Evolutionary conservation across 305 asterid genomes (phyloP), one percentile per base, ranked within the genome.

Genomic region (Fraxinus xanthoxyloides): DNA sequence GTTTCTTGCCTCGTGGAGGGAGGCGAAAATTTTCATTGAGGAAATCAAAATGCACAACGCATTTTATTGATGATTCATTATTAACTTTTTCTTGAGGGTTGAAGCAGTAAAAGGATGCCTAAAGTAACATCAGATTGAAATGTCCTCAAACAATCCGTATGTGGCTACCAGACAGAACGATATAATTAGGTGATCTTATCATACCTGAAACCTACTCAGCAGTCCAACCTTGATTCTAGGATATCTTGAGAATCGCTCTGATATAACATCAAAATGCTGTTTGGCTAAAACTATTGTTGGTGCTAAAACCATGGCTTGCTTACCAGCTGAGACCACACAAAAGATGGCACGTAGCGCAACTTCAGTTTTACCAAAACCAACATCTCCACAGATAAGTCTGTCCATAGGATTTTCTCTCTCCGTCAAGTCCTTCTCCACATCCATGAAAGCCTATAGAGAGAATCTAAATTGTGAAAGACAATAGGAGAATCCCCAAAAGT

Each of bases 301-400:
- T 36, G 98, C 96, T 85, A 95, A 92, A 82, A 95, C 90, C 99
- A 95, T 94, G 76, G 97, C 95, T 81, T 95, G 99, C 92, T 91
- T 94, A 70, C 97, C 94, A 83, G 98, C 87, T 75, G 97, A 88
- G 81, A 95, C 92, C 85, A 94, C 99, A 87, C 96, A 93, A 90
- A 87, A 92, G 90, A 95, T 92, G 85, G 98, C 99, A 85, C 98
- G 99, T 48, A 94, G 79, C 74, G 99, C 98, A 84, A 95, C 99
- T 91, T 95, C 99, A 72, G 98, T 95, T 89, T 95, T 95, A 82
- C 99, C 99, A 84, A 95, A 94, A 82, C 99, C 99, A 74, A 94
- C 99, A 89, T 95, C 98, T 83, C 99, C 99, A 17, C 99, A 95
- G 77, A 95, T 93, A 86, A 95, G 86, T 84, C 99, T 87, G 82